Percentiles rank a stretch among this genome's conserved stretches.
phyloP scores from a whole-genome alignment of 163 green algal species.

The Prototheca cutis region DNA sequence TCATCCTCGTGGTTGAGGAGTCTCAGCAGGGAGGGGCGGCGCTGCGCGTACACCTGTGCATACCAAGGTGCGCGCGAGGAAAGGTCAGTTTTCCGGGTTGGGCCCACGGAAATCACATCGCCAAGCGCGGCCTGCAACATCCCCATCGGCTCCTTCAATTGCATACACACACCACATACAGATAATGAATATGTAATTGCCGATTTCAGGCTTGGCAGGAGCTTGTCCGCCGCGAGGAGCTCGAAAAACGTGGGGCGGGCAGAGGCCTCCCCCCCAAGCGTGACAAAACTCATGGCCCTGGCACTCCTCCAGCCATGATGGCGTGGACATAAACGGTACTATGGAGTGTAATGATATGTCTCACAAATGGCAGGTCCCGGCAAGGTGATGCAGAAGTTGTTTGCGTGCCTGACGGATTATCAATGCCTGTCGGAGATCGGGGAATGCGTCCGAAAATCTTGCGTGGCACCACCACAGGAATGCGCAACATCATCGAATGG shows the following conservation, averaged over 20 bases:
- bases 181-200: conserved; percentile 55
- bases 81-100: background rate
- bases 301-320: background rate
- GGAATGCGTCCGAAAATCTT: background rate
- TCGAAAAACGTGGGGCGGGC: conserved; percentile 82
- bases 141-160: background rate
- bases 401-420: background rate
- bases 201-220: conserved; percentile 67
- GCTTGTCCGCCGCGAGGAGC: conserved; percentile 69
- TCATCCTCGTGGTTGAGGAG: conserved; percentile 73
- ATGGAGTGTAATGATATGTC: background rate
- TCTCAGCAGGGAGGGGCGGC: conserved; percentile 40
- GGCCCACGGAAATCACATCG: background rate
- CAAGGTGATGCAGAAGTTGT: background rate
- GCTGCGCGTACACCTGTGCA: conserved; percentile 60
- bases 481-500: no score
- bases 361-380: background rate
- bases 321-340: background rate
- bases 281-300: conserved; percentile 59
- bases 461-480: background rate
- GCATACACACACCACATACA: conserved; percentile 17
- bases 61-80: background rate
- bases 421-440: background rate
- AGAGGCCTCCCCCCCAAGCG: conserved; percentile 54
- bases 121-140: background rate